These are phyloP conservation scores for Paraglomus brasilianum DNA, from an alignment of 192 early-diverging fungal species.

Conservation along the genomic window DNA sequence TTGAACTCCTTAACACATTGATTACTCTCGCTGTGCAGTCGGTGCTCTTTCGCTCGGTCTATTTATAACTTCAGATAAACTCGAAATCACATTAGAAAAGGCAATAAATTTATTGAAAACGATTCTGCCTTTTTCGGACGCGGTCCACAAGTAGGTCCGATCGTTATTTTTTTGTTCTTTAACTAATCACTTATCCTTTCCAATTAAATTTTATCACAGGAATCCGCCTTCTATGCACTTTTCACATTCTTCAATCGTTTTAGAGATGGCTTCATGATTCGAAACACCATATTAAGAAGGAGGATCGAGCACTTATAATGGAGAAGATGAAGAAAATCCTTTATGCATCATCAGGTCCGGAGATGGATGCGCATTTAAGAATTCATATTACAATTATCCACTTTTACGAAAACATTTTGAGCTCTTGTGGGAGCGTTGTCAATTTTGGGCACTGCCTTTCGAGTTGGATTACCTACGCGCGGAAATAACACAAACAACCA, in stretches of 20 bases:
- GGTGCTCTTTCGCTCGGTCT: neutral
- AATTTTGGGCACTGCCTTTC: neutral
- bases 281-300: too few species aligned
- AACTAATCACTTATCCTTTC: too few species aligned
- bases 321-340: neutral
- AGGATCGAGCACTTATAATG: too few species aligned
- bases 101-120: conserved; percentile 1
- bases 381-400: neutral
- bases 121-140: conserved; percentile 1
- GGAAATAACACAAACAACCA: neutral
- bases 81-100: conserved; percentile 10
- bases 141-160: neutral
- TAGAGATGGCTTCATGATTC: too few species aligned
- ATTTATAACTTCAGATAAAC: neutral
- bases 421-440: neutral
- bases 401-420: neutral
- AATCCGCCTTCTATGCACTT: too few species aligned
- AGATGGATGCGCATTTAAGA: neutral
- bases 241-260: too few species aligned
- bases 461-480: neutral
- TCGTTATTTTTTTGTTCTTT: neutral
- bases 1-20: neutral
- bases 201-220: too few species aligned
- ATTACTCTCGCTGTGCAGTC: neutral
- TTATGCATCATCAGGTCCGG: neutral